phyloP scores from a whole-genome alignment of 306 rosid species.

The Nissolia schottii region DNA sequence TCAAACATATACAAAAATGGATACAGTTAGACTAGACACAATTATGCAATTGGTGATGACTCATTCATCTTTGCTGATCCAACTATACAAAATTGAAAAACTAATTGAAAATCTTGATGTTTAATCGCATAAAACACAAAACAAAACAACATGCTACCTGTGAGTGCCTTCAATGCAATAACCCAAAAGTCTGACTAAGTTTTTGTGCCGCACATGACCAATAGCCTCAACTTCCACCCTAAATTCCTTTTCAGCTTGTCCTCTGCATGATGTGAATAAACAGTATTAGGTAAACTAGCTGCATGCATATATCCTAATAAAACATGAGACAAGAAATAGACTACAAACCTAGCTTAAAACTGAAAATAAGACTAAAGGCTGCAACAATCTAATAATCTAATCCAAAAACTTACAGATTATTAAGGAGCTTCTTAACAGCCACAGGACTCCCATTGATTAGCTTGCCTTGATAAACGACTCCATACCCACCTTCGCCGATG shows the following conservation, averaged over 20 bases:
- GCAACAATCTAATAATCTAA: not conserved
- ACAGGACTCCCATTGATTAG: conserved; percentile 79
- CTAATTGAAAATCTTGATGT: not conserved
- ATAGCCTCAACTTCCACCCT: conserved; percentile 97
- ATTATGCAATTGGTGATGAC: conserved; percentile 1
- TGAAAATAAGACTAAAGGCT: not conserved
- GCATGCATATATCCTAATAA: conserved; percentile 16
- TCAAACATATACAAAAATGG: not conserved
- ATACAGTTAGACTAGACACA: not conserved
- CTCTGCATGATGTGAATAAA: conserved; percentile 45
- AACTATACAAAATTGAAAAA: conserved; percentile 2
- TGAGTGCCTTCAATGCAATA: conserved; percentile 93
- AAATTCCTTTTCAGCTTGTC: conserved; percentile 95
- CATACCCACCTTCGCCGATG: conserved; percentile 97
- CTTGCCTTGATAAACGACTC: conserved; percentile 77
- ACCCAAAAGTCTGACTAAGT: conserved; percentile 86
- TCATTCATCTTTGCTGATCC: conserved; percentile 18
- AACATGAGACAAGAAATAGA: not conserved
- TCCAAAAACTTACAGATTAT: conserved; percentile 65
- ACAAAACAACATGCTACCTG: conserved; percentile 46
- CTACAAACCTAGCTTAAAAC: not conserved
- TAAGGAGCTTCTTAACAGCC: conserved; percentile 89
- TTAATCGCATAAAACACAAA: conserved; percentile 12
- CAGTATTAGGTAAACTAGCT: conserved; percentile 4
- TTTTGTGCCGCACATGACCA: conserved; percentile 93